Evolutionary conservation across 331 rosid species (phyloP).

Genomic region (Acacia concinna): DNA sequence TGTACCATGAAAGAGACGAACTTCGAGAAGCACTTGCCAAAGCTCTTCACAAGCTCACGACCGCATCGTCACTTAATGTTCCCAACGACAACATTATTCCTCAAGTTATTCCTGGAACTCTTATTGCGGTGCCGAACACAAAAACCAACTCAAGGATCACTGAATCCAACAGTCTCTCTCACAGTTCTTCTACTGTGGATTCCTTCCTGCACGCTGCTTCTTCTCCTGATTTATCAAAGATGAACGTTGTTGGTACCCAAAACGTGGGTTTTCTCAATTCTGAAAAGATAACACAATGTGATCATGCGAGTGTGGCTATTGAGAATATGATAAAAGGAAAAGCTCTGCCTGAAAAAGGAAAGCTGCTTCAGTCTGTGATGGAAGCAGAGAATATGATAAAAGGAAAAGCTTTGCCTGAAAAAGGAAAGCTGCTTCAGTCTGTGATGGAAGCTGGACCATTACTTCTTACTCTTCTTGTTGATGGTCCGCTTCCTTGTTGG

Average conservation of each 20-base stretch:
- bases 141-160: conserved; percentile 78
- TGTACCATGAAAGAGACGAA: conserved; percentile 72
- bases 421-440: conserved; percentile 69
- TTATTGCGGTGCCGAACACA: conserved; percentile 42
- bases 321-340: conserved; percentile 51
- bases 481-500: conserved; percentile 91
- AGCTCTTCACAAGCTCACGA: conserved; percentile 35
- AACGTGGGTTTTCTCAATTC: conserved; percentile 13
- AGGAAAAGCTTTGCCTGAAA: conserved; percentile 60
- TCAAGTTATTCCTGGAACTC: conserved; percentile 34
- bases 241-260: conserved; percentile 48
- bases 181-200: conserved; percentile 66
- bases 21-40: conserved; percentile 58
- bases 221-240: conserved; percentile 68
- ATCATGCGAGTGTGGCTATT: conserved; percentile 43
- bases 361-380: conserved; percentile 64
- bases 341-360: conserved; percentile 69
- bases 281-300: conserved; percentile 29
- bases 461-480: conserved; percentile 63
- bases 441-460: conserved; percentile 79
- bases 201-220: conserved; percentile 68
- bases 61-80: conserved; percentile 34
- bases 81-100: conserved; percentile 24
- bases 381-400: conserved; percentile 59
- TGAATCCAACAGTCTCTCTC: conserved; percentile 73